Conservation (phyloP, 441 rosid genomes). For the Adansonia madagascariensis region DNA sequence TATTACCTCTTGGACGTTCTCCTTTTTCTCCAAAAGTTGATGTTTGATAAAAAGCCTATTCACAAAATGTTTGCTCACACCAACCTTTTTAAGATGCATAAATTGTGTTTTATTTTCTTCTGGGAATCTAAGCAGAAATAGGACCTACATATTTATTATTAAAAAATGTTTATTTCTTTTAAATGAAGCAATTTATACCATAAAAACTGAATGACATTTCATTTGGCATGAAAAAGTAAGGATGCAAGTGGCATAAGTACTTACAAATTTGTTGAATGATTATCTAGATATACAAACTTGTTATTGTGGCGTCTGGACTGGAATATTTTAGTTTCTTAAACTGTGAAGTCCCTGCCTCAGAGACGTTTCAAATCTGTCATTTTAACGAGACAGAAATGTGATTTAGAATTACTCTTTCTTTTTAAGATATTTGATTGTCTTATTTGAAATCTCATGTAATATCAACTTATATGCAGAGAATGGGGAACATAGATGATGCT, state of each 20-base stretch:
- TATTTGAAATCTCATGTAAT: neutral
- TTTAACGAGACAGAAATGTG: neutral
- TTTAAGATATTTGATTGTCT: neutral
- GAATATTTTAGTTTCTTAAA: neutral
- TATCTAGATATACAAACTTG: neutral
- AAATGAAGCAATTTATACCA: neutral
- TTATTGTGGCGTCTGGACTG: neutral
- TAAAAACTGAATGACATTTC: neutral
- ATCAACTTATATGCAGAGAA: conserved; percentile 57
- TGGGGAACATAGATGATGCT: conserved; percentile 76
- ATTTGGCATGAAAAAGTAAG: neutral
- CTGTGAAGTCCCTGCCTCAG: conserved; percentile 3
- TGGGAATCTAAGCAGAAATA: neutral
- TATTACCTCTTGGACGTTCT: neutral
- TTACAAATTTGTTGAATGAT: neutral
- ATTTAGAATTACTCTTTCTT: conserved; percentile 7
- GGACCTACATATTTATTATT: neutral
- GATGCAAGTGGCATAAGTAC: neutral
- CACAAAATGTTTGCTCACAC: neutral
- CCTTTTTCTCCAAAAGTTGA: neutral
- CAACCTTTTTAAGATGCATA: conserved; percentile 3
- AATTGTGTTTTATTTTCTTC: neutral
- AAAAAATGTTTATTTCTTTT: neutral
- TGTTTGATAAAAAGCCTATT: neutral
- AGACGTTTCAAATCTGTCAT: neutral